Conservation (phyloP, 1,284 basidiomycete species). For the Pseudozyma pruni region DNA sequence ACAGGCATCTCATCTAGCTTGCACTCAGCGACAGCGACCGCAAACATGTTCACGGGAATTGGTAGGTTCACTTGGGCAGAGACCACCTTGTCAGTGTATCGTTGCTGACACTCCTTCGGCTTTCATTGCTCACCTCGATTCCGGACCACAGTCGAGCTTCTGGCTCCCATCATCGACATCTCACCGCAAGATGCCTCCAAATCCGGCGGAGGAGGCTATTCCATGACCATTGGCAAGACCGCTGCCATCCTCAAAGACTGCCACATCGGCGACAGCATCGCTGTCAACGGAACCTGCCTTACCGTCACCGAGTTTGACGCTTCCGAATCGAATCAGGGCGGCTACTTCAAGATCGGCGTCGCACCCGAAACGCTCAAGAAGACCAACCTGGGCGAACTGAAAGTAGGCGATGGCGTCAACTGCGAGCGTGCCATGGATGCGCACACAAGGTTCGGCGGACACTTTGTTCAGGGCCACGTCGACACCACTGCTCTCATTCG, state of each 20-base stretch:
- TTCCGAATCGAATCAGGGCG: conserved; percentile 60
- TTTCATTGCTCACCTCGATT: no score
- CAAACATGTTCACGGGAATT: conserved; percentile 60
- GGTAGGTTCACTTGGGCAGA: conserved; percentile 30
- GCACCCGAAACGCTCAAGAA: conserved; percentile 92
- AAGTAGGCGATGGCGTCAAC: conserved; percentile 84
- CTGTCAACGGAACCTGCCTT: conserved; percentile 82
- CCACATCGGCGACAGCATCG: conserved; percentile 92
- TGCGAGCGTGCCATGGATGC: conserved; percentile 93
- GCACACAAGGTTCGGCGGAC: conserved; percentile 91
- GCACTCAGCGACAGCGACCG: no score
- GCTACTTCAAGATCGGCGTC: conserved; percentile 88
- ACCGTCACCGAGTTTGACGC: conserved; percentile 84
- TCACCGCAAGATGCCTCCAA: conserved; percentile 71
- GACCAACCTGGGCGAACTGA: conserved; percentile 83
- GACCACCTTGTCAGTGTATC: no score
- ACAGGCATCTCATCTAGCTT: no score
- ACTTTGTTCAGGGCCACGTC: conserved; percentile 87
- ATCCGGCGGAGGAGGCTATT: conserved; percentile 77
- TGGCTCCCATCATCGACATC: conserved; percentile 78
- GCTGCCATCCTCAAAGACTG: conserved; percentile 87
- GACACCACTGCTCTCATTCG: conserved; percentile 77
- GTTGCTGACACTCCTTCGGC: background rate
- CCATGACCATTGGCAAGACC: conserved; percentile 80
- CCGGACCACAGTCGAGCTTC: conserved; percentile 73